Base-by-base conservation (phyloP, 192 early-diverging fungal genomes). In the Physocladia obscura region DNA sequence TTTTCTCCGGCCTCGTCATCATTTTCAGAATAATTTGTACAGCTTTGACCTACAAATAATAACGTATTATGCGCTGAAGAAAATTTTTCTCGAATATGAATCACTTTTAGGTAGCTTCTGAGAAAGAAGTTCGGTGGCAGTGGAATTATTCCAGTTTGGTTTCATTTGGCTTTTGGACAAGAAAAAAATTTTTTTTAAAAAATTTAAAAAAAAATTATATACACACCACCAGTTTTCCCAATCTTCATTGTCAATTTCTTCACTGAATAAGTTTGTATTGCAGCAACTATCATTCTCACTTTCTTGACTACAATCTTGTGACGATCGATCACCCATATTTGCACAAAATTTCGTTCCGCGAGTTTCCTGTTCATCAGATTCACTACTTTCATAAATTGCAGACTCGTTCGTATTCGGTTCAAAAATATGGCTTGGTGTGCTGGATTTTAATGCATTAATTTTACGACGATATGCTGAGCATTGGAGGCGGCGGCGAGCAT, bases 191-290 rank as follows among this genome's bases (percentile, higher is more conserved):
- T n/a, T n/a, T n/a, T n/a, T n/a, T n/a, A n/a, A n/a, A n/a, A n/a
- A n/a, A n/a, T n/a, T n/a, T n/a, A n/a, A n/a, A n/a, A n/a, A n/a
- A n/a, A n/a, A n/a, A n/a, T n/a, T n/a, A n/a, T 52, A 62, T 3
- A 29, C 74, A 59, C 56, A 76, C 74, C 78, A 76, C 78, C 78
- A 79, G 19, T 67, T 57, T 47, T 76, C 75, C 78, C 74, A 74
- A 34, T 71, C 78, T 11, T 26, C 48, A 48, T 78, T 71, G 31
- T 60, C n/a, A n/a, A n/a, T n/a, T n/a, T n/a, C n/a, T n/a, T n/a
- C n/a, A n/a, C n/a, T n/a, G n/a, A n/a, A n/a, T n/a, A n/a, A n/a
- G n/a, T n/a, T n/a, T n/a, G n/a, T n/a, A n/a, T n/a, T n/a, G n/a
- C n/a, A n/a, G n/a, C n/a, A n/a, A n/a, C n/a, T n/a, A n/a, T n/a